Base-by-base conservation (phyloP, 2,329 filamentous ascomycete genomes). In the Penicillium sp. region DNA sequence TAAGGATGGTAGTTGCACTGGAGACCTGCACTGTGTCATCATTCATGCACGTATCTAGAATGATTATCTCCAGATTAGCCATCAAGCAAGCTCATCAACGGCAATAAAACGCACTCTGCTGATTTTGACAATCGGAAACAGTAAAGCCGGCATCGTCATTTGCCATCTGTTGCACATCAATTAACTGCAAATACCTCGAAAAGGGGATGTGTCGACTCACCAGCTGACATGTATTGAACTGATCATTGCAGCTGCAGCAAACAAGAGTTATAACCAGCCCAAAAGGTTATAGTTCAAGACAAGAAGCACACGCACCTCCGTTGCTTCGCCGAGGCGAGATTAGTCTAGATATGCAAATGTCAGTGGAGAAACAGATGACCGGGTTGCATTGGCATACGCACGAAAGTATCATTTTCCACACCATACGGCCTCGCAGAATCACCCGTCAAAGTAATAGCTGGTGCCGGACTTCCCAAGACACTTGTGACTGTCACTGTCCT, bases 401-500 rank as follows among this genome's bases (percentile, higher is more conserved):
- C 63, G 56, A 66, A 66, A 9, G 62, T 63, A 56, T 65, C 55
- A n/a, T 64, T 64, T 16, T 62, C 56, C 23, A 66, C 64, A 4
- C 52, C 58, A 56, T 56, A 66, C n/a, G 64, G 65, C 33, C 64
- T 59, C 28, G 59, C 55, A 2, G 57, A 6, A 46, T 65, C 56
- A 3, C 60, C 63, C 2, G 64, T 65, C 18, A 59, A 23, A 2
- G 52, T 63, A 42, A 66, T 60, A 52, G 55, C 26, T 7, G 55
- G 48, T 18, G 55, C 61, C 58, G 52, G n/a, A 43, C 24, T 38
- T 33, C 50, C 55, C n/a, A 57, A 16, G 16, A 55, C 23, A 35
- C 5, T 35, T 35, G 11, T 35, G n/a, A n/a, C n/a, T n/a, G n/a
- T n/a, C n/a, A n/a, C n/a, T n/a, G n/a, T n/a, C n/a, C n/a, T n/a